These are phyloP conservation scores for Phytophthora multivora DNA, from an alignment of 352 stramenopile genomes.

Conservation along the genomic window DNA sequence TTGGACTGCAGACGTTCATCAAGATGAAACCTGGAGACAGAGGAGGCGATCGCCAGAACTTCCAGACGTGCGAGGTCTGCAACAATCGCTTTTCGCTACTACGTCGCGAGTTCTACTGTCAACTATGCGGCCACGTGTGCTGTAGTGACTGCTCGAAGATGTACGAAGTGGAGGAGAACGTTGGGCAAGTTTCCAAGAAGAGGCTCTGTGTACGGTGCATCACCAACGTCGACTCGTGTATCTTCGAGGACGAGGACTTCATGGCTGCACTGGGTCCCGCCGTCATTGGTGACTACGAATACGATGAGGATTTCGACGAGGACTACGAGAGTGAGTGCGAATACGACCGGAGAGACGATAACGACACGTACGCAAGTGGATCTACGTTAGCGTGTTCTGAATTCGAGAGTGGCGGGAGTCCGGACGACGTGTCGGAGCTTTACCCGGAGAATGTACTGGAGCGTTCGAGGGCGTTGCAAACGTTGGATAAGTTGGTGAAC, in stretches of 20 bases:
- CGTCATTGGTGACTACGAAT: constrained; percentile 35
- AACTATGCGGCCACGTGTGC: constrained; percentile 59
- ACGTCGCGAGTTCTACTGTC: constrained; percentile 55
- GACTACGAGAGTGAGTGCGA: constrained; percentile 19
- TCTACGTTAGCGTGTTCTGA: constrained; percentile 37
- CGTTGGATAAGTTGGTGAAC: constrained; percentile 33
- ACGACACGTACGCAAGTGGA: constrained; percentile 29
- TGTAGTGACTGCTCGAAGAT: constrained; percentile 59
- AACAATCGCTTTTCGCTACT: constrained; percentile 52
- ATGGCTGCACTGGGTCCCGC: constrained; percentile 48
- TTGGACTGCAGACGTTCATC: constrained; percentile 72
- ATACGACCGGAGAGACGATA: constrained; percentile 25
- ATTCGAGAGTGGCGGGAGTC: constrained; percentile 24
- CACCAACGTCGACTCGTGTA: constrained; percentile 55
- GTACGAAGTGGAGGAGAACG: constrained; percentile 55
- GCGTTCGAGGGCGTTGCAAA: constrained; percentile 33
- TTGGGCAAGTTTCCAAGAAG: constrained; percentile 55
- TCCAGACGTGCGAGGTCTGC: constrained; percentile 44
- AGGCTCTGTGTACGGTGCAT: constrained; percentile 61
- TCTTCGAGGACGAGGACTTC: constrained; percentile 69
- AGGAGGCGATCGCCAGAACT: constrained; percentile 14
- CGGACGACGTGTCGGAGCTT: constrained; percentile 29
- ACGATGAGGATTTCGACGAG: constrained; percentile 22
- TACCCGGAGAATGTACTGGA: constrained; percentile 26
- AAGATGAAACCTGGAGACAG: constrained; percentile 29